These are phyloP conservation scores for Neurospora pannonica DNA, from an alignment of 495 filamentous ascomycete genomes.

Conservation along the genomic window DNA sequence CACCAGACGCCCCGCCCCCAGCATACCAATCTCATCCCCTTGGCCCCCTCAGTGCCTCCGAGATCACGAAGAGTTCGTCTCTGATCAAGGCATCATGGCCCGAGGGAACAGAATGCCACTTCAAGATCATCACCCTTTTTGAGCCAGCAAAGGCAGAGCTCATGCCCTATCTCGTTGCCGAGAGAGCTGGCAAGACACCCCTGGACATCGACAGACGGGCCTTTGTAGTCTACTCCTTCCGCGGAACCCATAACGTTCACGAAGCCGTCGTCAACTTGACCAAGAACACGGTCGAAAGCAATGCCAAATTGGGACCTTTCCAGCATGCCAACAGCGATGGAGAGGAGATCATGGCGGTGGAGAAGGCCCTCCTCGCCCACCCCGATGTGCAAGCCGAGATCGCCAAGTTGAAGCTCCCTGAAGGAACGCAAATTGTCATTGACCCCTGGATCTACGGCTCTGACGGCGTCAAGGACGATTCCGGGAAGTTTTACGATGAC, in stretches of 20 bases:
- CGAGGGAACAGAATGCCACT: constrained; percentile 39
- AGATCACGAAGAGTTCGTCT: constrained; percentile 38
- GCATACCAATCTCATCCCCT: constrained; percentile 42
- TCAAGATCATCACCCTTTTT: constrained; percentile 56
- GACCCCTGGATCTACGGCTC: constrained; percentile 70
- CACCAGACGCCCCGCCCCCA: background rate
- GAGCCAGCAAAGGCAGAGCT: constrained; percentile 56
- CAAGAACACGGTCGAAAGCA: constrained; percentile 43
- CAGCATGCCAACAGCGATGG: constrained; percentile 49
- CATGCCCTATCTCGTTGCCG: constrained; percentile 35
- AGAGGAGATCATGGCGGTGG: constrained; percentile 51
- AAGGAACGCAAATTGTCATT: constrained; percentile 48
- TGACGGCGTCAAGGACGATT: constrained; percentile 49
- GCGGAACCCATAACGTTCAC: constrained; percentile 56
- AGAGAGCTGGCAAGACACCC: constrained; percentile 14
- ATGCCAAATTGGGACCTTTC: constrained; percentile 47
- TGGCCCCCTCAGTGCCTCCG: constrained; percentile 46
- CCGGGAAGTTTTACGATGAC: constrained; percentile 34
- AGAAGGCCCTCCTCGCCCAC: constrained; percentile 48
- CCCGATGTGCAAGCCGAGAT: constrained; percentile 51
- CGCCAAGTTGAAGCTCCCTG: constrained; percentile 53
- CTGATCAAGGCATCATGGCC: constrained; percentile 44
- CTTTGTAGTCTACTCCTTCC: constrained; percentile 55
- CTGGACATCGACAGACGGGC: constrained; percentile 39
- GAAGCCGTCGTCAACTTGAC: constrained; percentile 55